These are phyloP conservation scores for Craspedostauros australis DNA, from an alignment of 108 stramenopile genomes.

Conservation along the genomic window DNA sequence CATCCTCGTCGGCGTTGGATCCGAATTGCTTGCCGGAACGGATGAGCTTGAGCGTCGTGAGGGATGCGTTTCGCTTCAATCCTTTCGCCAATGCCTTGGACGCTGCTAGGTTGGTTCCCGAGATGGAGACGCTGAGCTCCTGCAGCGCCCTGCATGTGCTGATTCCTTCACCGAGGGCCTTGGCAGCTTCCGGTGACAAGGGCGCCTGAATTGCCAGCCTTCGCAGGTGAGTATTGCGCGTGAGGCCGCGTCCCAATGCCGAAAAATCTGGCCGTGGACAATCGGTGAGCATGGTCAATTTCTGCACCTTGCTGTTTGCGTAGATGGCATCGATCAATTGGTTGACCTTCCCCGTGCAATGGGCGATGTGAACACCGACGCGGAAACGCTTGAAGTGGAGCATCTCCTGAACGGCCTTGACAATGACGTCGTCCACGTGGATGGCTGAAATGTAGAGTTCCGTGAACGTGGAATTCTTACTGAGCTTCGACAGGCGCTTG, in stretches of 20 bases:
- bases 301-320: neutral
- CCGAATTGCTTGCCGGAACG: no score
- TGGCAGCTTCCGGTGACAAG: constrained; percentile 2
- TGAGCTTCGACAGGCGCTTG: neutral
- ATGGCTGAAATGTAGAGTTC: constrained; percentile 6
- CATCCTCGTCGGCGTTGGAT: neutral
- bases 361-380: constrained; percentile 5
- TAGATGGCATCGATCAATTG: neutral
- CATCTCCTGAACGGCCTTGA: neutral
- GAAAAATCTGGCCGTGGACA: neutral
- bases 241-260: neutral
- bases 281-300: neutral
- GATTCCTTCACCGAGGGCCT: no score
- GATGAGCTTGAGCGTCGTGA: constrained; percentile 1
- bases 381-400: neutral
- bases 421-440: constrained; percentile 1
- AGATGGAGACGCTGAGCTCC: no score
- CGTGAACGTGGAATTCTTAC: neutral
- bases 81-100: constrained; percentile 1
- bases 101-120: no score
- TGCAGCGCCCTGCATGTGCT: no score
- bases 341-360: constrained; percentile 5
- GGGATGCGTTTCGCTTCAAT: neutral
- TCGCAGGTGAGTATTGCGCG: neutral
- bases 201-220: constrained; percentile 3